These are phyloP conservation scores for Trichocladium uniseriatum DNA, from an alignment of 495 filamentous ascomycete genomes.

Conservation along the genomic window DNA sequence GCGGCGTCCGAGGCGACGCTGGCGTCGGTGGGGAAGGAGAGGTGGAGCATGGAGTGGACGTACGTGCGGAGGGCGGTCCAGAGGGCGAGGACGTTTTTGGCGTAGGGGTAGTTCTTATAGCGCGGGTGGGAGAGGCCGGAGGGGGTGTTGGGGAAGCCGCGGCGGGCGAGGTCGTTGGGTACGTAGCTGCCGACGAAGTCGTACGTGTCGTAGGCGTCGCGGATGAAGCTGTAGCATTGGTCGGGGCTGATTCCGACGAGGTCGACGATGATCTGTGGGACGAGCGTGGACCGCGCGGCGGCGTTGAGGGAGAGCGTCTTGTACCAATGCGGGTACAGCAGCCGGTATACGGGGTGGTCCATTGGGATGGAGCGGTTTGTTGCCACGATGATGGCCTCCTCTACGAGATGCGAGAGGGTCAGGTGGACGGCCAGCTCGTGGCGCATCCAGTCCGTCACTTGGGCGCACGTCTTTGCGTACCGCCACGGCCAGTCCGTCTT, in stretches of 20 bases:
- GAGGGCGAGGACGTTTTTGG: conserved; percentile 33
- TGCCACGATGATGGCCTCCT: conserved; percentile 40
- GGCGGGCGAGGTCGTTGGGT: conserved; percentile 35
- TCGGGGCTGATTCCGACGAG: conserved; percentile 29
- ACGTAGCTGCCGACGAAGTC: conserved; percentile 36
- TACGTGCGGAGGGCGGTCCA: conserved; percentile 34
- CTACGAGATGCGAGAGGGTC: conserved; percentile 38
- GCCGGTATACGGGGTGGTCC: conserved; percentile 32
- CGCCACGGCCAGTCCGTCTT: conserved; percentile 43
- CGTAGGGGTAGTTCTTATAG: conserved; percentile 42
- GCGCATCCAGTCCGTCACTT: conserved; percentile 40
- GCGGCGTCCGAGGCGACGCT: conserved; percentile 22
- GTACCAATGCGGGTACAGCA: conserved; percentile 41
- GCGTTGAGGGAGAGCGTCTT: conserved; percentile 43
- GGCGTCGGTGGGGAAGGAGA: conserved; percentile 14
- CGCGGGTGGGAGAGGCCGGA: conserved; percentile 26
- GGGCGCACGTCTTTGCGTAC: conserved; percentile 44
- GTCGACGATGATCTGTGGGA: conserved; percentile 34
- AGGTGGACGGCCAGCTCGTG: conserved; percentile 42
- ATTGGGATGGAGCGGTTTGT: conserved; percentile 32
- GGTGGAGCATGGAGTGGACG: conserved; percentile 24
- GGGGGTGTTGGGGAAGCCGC: conserved; percentile 34
- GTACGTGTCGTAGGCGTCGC: conserved; percentile 31
- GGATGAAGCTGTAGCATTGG: conserved; percentile 24
- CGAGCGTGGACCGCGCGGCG: conserved; percentile 35